Conservation (phyloP, 805 yeast genomes). For the Sugiyamaella floridensis region DNA sequence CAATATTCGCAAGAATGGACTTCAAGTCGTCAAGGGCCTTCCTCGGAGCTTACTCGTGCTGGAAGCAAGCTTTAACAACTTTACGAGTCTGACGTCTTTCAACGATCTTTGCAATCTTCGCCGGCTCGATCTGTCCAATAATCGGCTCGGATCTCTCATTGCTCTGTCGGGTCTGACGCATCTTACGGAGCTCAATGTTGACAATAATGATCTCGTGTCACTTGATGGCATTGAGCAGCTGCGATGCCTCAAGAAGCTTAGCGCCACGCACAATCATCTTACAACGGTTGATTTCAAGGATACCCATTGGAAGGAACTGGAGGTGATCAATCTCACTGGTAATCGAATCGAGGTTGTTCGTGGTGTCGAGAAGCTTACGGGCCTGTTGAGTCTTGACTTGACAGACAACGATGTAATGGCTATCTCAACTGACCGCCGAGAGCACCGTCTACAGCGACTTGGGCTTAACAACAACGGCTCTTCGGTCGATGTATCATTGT, state of each 20-base stretch:
- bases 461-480: constrained; percentile 33
- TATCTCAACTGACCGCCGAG: background rate
- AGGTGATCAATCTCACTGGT: constrained; percentile 21
- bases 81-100: constrained; percentile 41
- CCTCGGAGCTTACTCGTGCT: constrained; percentile 36
- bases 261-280: constrained; percentile 23
- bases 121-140: constrained; percentile 34
- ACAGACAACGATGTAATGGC: constrained; percentile 29
- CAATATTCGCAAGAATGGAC: constrained; percentile 36
- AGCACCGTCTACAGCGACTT: constrained; percentile 32
- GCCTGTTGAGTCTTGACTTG: constrained; percentile 35
- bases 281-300: constrained; percentile 17
- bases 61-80: constrained; percentile 33
- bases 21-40: constrained; percentile 41
- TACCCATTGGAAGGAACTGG: constrained; percentile 21
- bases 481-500: constrained; percentile 26
- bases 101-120: constrained; percentile 38
- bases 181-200: constrained; percentile 38
- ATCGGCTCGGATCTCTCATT: constrained; percentile 33
- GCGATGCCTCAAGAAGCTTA: constrained; percentile 27
- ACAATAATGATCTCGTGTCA: constrained; percentile 34
- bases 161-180: constrained; percentile 34
- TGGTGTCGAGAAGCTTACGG: constrained; percentile 24
- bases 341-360: constrained; percentile 20
- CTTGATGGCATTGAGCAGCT: constrained; percentile 36